Percentiles rank a stretch among this genome's conserved stretches.
Evolutionary conservation across 805 yeast species (phyloP).

Genomic region (Starmerella apis): DNA sequence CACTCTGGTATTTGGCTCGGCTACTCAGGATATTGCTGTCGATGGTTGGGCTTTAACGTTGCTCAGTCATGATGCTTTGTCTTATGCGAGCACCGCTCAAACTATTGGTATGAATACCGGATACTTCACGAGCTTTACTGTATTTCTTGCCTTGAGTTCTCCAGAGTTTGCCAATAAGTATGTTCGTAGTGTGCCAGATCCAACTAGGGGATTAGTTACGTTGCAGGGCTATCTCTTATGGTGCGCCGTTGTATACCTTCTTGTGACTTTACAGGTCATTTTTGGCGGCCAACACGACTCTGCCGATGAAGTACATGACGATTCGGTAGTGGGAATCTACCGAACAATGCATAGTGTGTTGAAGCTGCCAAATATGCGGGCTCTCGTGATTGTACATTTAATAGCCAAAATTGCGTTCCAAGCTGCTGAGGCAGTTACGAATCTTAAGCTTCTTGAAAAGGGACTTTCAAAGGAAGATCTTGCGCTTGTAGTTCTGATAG

Average conservation of each 20-base stretch:
- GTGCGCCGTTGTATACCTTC: constrained; percentile 64
- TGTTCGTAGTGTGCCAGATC: constrained; percentile 47
- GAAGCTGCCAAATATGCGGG: constrained; percentile 52
- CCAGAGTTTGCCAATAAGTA: constrained; percentile 87
- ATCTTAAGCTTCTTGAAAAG: constrained; percentile 76
- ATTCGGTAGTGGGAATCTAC: constrained; percentile 27
- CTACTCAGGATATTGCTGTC: constrained; percentile 97
- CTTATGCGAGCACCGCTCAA: constrained; percentile 95
- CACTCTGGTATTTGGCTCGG: constrained; percentile 72
- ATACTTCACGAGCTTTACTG: constrained; percentile 81
- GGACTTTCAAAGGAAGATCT: constrained; percentile 90
- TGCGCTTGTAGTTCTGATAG: constrained; percentile 83
- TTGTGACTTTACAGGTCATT: constrained; percentile 53
- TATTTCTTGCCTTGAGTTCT: constrained; percentile 80
- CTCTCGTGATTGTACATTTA: constrained; percentile 62
- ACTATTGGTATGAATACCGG: constrained; percentile 92
- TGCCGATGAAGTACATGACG: constrained; percentile 28
- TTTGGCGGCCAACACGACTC: constrained; percentile 61
- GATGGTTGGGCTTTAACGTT: constrained; percentile 98
- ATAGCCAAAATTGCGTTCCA: constrained; percentile 86
- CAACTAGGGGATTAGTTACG: constrained; percentile 53
- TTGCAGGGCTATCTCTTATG: constrained; percentile 65
- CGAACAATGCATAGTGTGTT: constrained; percentile 35
- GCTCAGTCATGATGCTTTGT: constrained; percentile 61
- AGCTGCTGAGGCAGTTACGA: constrained; percentile 92